Percentiles rank a stretch among this genome's conserved stretches.
Evolutionary conservation across 495 filamentous ascomycete species (phyloP).

Genomic region (Penicillium atrosanguineum): DNA sequence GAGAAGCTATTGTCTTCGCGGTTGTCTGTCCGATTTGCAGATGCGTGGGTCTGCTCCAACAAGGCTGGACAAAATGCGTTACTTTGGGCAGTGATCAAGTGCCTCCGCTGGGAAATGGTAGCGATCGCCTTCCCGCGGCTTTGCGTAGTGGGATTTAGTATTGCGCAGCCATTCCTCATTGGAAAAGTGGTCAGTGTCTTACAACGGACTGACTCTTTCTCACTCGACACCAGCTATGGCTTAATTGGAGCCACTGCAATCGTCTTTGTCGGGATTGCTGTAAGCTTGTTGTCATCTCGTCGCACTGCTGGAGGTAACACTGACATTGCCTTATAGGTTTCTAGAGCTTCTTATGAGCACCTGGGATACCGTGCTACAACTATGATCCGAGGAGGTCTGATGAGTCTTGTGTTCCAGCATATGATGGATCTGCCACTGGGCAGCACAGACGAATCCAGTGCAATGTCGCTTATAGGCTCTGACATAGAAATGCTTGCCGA

Average conservation of each 20-base stretch:
- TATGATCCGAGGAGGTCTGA: constrained; percentile 52
- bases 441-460: constrained; percentile 42
- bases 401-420: constrained; percentile 45
- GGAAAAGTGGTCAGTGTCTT: constrained; percentile 38
- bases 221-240: constrained; percentile 50
- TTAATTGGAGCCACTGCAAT: constrained; percentile 54
- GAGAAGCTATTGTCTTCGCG: no score
- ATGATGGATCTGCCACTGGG: constrained; percentile 32
- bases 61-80: no score
- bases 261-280: constrained; percentile 55
- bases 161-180: constrained; percentile 59
- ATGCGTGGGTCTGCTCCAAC: no score
- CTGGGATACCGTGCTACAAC: constrained; percentile 48
- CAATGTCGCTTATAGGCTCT: constrained; percentile 57
- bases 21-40: no score
- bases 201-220: background rate
- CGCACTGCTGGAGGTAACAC: no score
- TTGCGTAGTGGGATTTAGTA: constrained; percentile 51
- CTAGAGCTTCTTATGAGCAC: constrained; percentile 45
- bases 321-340: no score
- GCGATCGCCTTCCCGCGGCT: constrained; percentile 45
- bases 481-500: constrained; percentile 48
- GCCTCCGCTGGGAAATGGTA: no score
- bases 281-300: constrained; percentile 15
- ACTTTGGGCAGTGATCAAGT: no score